Base-by-base conservation (phyloP, 108 stramenopile genomes). In the Skeletonema tropicum region DNA sequence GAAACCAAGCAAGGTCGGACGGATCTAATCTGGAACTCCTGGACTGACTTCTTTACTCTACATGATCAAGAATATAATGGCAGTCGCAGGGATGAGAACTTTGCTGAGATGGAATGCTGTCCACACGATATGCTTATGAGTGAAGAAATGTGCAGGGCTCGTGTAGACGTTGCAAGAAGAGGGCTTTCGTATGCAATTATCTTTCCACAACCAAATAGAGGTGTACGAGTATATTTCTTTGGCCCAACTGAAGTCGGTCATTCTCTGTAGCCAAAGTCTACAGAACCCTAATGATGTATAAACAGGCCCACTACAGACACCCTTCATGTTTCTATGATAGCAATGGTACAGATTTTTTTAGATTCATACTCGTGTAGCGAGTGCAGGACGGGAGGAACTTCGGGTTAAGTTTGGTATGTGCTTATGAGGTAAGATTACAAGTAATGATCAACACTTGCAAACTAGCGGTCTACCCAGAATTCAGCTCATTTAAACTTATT, bases 111-210 rank as follows among this genome's bases (percentile, higher is more conserved):
- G 64, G 64, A 64, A 49, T 26, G 64, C 64, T 49, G 21, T 12
- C 64, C 64, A 64, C 15, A 64, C 21, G 64, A 64, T 49, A 64
- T 64, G 23, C 11, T 64, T 15, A 64, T 64, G 64, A 64, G 64
- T 49, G 64, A 64, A 21, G 5, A 49, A n/a, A 64, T 64, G 64
- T 25, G 25, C 10, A 45, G 39, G 45, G 23, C 48, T 15, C 38
- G 64, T 12, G 25, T 64, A 1, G 64, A 19, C 21, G 64, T 64
- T 17, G 64, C 64, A 14, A 64, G 25, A 25, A 64, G 48, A 49
- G 46, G 64, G n/a, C 45, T 64, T 6, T 14, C 64, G 25, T 64
- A 64, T n/a, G 64, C 64, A 19, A 64, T 64, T 12, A 19, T 64
- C 23, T 26, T 64, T 25, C 64, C 64, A n/a, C 39, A 59, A 59